These are phyloP conservation scores for Solanum infundibuliforme DNA, from an alignment of 257 asterid genomes.

Conservation along the genomic window DNA sequence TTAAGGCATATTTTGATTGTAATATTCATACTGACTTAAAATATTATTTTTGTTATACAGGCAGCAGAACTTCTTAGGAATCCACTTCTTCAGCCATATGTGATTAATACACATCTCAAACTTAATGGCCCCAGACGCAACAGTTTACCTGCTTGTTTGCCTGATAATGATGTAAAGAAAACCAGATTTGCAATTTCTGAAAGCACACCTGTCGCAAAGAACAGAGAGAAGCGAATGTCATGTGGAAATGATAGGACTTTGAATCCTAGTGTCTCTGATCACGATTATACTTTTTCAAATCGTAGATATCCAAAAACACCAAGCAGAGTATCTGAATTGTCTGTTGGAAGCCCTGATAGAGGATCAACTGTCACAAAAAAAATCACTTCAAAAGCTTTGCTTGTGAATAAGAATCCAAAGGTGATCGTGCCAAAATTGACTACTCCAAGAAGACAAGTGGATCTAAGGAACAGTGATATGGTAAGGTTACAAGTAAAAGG, in stretches of 20 bases:
- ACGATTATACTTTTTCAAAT: slow-evolving; percentile 37
- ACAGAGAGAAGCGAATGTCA: slow-evolving; percentile 38
- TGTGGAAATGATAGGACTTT: slow-evolving; percentile 64
- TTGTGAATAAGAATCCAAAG: slow-evolving; percentile 21
- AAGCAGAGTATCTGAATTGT: slow-evolving; percentile 18
- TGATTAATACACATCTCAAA: slow-evolving; percentile 70
- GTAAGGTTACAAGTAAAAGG: slow-evolving; percentile 23
- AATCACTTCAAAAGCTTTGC: slow-evolving; percentile 39
- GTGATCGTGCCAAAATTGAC: slow-evolving; percentile 27
- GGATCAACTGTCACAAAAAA: slow-evolving; percentile 39
- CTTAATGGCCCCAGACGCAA: slow-evolving; percentile 61
- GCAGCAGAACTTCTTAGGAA: slow-evolving; percentile 88
- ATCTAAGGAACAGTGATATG: slow-evolving; percentile 47
- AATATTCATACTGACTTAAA: background rate
- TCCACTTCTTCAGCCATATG: slow-evolving; percentile 70
- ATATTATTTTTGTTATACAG: slow-evolving; percentile 25
- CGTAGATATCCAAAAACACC: slow-evolving; percentile 17
- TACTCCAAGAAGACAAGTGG: slow-evolving; percentile 38
- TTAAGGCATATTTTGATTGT: background rate
- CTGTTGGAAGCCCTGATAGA: slow-evolving; percentile 43
- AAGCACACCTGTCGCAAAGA: slow-evolving; percentile 15
- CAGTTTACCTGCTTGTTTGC: slow-evolving; percentile 39
- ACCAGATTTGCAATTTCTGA: slow-evolving; percentile 53
- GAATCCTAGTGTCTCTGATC: slow-evolving; percentile 82
- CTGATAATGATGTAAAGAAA: slow-evolving; percentile 30